These are phyloP conservation scores for Daldinia bambusicola DNA, from an alignment of 495 filamentous ascomycete species.

Conservation along the genomic window DNA sequence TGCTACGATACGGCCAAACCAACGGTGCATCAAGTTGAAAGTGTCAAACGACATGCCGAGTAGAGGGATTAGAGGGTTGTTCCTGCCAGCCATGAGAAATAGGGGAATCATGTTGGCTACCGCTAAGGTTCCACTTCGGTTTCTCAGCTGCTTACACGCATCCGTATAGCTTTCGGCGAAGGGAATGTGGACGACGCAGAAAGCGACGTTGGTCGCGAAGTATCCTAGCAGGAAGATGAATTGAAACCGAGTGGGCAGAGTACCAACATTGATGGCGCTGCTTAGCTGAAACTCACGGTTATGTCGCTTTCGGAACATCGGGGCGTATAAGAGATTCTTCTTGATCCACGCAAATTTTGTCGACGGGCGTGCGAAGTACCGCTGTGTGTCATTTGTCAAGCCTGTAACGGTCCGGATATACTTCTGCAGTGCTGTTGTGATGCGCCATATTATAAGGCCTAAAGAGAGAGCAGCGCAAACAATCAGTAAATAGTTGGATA, in stretches of 20 bases:
- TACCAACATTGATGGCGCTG: constrained; percentile 86
- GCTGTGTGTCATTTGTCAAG: constrained; percentile 71
- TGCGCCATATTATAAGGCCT: constrained; percentile 59
- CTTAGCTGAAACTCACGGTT: constrained; percentile 91
- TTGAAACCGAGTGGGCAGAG: constrained; percentile 87
- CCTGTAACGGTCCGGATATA: constrained; percentile 80
- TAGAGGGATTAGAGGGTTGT: constrained; percentile 88
- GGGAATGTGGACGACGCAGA: constrained; percentile 79
- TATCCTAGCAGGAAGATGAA: constrained; percentile 77
- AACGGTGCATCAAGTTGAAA: constrained; percentile 93
- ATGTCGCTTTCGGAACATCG: constrained; percentile 82
- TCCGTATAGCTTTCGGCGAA: constrained; percentile 64
- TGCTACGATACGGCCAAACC: constrained; percentile 89
- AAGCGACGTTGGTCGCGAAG: constrained; percentile 78
- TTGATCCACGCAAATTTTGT: constrained; percentile 75
- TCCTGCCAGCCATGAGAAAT: constrained; percentile 87
- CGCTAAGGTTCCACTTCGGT: constrained; percentile 84
- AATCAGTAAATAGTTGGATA: constrained; percentile 60
- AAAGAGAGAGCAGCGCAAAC: constrained; percentile 56
- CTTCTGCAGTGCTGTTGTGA: constrained; percentile 65
- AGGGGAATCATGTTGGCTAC: constrained; percentile 92
- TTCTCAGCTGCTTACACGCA: constrained; percentile 69
- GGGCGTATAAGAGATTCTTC: constrained; percentile 83
- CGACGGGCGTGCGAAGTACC: constrained; percentile 62
- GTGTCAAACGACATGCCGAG: constrained; percentile 94